Conservation (phyloP, 179 eudicot genomes). For the Silene coronaria region DNA sequence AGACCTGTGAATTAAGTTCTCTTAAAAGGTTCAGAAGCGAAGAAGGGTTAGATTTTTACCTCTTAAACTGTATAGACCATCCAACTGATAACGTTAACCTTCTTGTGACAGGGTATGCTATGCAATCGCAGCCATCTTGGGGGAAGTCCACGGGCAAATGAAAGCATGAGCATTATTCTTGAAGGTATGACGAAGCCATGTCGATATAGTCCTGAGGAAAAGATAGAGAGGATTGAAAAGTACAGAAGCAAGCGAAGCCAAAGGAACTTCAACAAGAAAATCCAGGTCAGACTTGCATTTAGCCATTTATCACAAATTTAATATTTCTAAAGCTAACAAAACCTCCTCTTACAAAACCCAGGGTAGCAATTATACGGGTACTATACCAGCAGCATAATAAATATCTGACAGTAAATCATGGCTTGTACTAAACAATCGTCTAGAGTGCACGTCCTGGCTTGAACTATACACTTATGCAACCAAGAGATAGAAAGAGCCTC, state of each 20-base stretch:
- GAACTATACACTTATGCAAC: neutral
- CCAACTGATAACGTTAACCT: slow-evolving; percentile 15
- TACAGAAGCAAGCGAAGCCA: slow-evolving; percentile 75
- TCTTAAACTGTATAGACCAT: neutral
- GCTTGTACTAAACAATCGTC: slow-evolving; percentile 14
- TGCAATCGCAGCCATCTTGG: slow-evolving; percentile 31
- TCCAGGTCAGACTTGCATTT: slow-evolving; percentile 33
- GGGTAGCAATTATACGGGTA: neutral
- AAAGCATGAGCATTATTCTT: slow-evolving; percentile 48
- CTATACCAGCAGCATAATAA: slow-evolving; percentile 12
- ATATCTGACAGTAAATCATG: slow-evolving; percentile 14
- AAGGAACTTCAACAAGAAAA: slow-evolving; percentile 87
- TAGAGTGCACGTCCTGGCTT: neutral
- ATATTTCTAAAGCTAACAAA: neutral
- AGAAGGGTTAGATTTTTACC: neutral
- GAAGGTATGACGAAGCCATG: slow-evolving; percentile 68
- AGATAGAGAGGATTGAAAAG: slow-evolving; percentile 72
- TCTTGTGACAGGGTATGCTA: slow-evolving; percentile 31
- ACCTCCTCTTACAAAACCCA: neutral
- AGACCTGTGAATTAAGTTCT: neutral
- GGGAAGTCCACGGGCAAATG: slow-evolving; percentile 55
- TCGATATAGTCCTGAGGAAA: slow-evolving; percentile 75
- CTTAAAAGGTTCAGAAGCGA: neutral
- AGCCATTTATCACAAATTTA: neutral
- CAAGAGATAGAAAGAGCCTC: slow-evolving; percentile 11